Percentiles rank a stretch among this genome's conserved stretches.
These are phyloP conservation scores for Aspergillus leporis DNA, from an alignment of 495 filamentous ascomycete species.

Conservation along the genomic window DNA sequence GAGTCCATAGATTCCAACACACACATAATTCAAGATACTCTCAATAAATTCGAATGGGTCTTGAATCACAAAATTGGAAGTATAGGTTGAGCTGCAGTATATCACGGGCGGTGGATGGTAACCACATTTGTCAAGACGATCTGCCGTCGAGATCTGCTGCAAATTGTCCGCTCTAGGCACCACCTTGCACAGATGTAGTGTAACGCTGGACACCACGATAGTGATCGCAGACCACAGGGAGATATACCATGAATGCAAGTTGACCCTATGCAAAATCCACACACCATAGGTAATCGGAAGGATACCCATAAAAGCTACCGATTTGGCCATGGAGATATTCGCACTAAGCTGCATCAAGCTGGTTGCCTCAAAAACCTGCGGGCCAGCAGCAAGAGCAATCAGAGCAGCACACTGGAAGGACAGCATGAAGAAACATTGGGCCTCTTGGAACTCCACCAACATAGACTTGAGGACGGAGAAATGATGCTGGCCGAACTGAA, in stretches of 20 bases:
- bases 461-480: conserved; percentile 4
- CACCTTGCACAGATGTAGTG: not conserved
- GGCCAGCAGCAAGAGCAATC: not conserved
- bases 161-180: not conserved
- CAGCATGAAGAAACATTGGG: conserved; percentile 12
- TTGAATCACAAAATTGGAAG: not conserved
- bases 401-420: conserved; percentile 2
- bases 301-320: conserved; percentile 3
- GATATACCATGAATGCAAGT: conserved; percentile 8
- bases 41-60: not conserved
- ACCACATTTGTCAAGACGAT: not conserved
- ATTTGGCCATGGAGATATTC: not conserved
- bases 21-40: not conserved
- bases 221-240: conserved; percentile 2
- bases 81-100: not conserved
- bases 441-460: conserved; percentile 12
- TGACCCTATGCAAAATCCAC: conserved; percentile 3
- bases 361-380: conserved; percentile 6
- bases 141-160: not conserved
- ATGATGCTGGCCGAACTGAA: conserved; percentile 6
- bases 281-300: not conserved
- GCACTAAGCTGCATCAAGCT: conserved; percentile 4
- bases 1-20: not conserved
- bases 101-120: not conserved
- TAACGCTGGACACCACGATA: not conserved